Percentiles rank a stretch among this genome's conserved stretches.
Evolutionary conservation across 2,329 filamentous ascomycete genomes (phyloP).

Genomic region (Tricladium varicosporioides): DNA sequence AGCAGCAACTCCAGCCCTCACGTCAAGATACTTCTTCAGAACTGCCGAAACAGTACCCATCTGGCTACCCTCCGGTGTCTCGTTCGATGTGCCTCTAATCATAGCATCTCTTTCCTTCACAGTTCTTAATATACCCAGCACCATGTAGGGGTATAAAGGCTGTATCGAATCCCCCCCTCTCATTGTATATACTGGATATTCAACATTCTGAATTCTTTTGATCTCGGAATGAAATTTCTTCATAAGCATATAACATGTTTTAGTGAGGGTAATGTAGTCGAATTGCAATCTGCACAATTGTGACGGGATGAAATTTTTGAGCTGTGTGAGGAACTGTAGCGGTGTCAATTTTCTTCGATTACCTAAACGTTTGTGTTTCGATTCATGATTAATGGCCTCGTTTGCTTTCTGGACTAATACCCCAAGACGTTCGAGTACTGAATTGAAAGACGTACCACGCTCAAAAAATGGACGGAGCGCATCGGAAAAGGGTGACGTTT

Average conservation of each 20-base stretch:
- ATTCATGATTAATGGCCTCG: background rate
- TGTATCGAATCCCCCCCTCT: background rate
- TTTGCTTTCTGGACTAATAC: background rate
- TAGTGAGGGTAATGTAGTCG: background rate
- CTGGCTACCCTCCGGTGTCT: too few species aligned
- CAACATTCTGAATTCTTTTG: background rate
- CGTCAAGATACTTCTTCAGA: too few species aligned
- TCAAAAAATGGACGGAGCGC: background rate
- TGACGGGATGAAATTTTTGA: background rate
- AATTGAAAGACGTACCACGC: background rate
- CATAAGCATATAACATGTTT: background rate
- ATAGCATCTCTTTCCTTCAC: background rate
- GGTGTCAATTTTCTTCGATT: background rate
- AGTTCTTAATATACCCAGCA: background rate
- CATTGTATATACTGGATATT: background rate
- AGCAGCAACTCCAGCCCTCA: too few species aligned
- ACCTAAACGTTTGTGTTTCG: background rate
- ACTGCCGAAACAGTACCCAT: too few species aligned
- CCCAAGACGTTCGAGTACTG: background rate
- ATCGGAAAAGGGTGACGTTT: background rate
- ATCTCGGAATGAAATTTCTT: background rate
- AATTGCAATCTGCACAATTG: background rate
- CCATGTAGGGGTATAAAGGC: background rate
- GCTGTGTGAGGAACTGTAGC: background rate
- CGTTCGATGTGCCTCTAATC: too few species aligned